Evolutionary conservation across 306 rosid genomes (phyloP), one percentile per base, ranked within the genome.

Genomic region (Sindora glabra): DNA sequence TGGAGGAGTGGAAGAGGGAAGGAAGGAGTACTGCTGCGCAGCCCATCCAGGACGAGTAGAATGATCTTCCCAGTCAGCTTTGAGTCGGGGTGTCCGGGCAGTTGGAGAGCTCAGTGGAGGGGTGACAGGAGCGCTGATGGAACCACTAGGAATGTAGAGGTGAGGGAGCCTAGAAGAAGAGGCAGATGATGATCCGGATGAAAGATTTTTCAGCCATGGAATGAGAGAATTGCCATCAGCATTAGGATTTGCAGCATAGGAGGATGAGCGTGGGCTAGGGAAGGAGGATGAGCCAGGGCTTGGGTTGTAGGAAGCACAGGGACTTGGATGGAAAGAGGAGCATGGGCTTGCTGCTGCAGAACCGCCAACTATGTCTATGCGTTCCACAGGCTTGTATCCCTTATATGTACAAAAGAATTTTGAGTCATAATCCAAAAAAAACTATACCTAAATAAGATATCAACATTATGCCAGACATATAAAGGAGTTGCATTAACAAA

Each of bases 51-150:
- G 81, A 3, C 59, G 81, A 29, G 65, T 47, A 38, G 71, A 62
- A 62, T 71, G 91, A 22, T 77, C 83, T 11, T 86, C 87, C 94
- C 89, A 86, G 68, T 78, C 76, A 6, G 40, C 68, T 36, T 73
- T 81, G 11, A 72, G 56, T 78, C 86, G 82, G 7, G 95, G 81
- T 16, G 89, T 77, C 58, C 89, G 56, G 40, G 87, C 89, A 24
- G 95, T 80, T 55, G 94, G 97, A 52, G 97, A 90, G 79, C 91
- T 90, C 70, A 83, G 47, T 34, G 97, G 96, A 77, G 97, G 96
- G 34, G 96, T 90, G 64, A 90, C 91, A 10, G 96, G 96, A 24
- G 96, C 97, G 45, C 85, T 90, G 68, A 83, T 84, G 56, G 95
- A 85, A 49, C 95, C 96, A 3, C 66, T 69, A 32, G 68, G 87